Evolutionary conservation across 768 basidiomycete genomes (phyloP), one percentile per base, ranked within the genome.

Genomic region (Agrocybe praecox): DNA sequence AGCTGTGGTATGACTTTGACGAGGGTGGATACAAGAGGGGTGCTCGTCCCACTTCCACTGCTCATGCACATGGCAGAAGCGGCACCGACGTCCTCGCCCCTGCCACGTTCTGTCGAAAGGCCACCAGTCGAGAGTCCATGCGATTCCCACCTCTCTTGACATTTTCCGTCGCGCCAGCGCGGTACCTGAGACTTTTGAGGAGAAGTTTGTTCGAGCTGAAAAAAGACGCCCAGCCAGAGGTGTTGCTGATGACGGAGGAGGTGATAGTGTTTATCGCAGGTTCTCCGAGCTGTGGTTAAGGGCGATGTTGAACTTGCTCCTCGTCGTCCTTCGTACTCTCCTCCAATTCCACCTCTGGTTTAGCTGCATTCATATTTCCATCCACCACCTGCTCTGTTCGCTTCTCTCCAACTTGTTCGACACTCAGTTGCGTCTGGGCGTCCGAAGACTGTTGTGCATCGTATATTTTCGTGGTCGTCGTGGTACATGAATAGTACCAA

Each of bases 161-260:
- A 8, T 61, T 61, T 19, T 59, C 64, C 19, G 12, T 49, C 0
- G 7, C 47, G 0, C 46, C 46, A 21, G 57, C 43, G 18, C 72
- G 73, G 43, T 75, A 74, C 5, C 82, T 75, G 52, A 91, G 74
- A 7, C 75, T 73, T 69, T 87, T 91, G 53, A 80, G 72, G 12
- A 79, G 57, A 44, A 85, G 66, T 14, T 79, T 71, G 44, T 67
- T 61, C 15, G 77, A 74, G 22, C 74, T 74, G 62, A 83, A 80
- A 57, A 81, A 80, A 52, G n/a, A n/a, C n/a, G n/a, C n/a, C n/a
- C n/a, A n/a, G n/a, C n/a, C n/a, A n/a, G n/a, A n/a, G n/a, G n/a
- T n/a, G n/a, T n/a, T n/a, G n/a, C n/a, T n/a, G n/a, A n/a, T n/a
- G n/a, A n/a, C n/a, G n/a, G n/a, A n/a, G n/a, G n/a, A n/a, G n/a